Conservation (phyloP, 2,329 filamentous ascomycete genomes). For the Geoglossum cookeanum region DNA sequence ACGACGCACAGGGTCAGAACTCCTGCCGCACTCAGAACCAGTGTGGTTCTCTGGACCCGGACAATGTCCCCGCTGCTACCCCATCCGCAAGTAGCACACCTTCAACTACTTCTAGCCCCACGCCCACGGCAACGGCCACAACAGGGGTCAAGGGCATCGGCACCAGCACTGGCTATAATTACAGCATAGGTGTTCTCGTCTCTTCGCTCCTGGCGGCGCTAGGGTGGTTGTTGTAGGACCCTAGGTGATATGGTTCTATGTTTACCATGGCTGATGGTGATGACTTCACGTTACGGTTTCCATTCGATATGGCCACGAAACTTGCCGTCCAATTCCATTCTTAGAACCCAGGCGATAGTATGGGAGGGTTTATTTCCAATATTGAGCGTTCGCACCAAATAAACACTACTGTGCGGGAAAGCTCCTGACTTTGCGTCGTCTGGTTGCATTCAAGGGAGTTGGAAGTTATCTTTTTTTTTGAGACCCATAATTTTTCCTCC, state of each 20-base stretch:
- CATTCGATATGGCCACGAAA: no score
- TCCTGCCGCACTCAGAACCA: constrained; percentile 26
- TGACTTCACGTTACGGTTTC: no score
- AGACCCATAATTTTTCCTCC: no score
- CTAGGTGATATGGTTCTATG: not conserved
- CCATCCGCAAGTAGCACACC: constrained; percentile 14
- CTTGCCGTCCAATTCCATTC: no score
- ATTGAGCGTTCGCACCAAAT: no score
- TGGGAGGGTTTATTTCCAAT: no score
- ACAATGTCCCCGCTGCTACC: constrained; percentile 15
- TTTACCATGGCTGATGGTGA: no score
- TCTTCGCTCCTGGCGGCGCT: constrained; percentile 36
- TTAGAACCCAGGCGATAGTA: no score
- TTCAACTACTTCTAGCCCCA: constrained; percentile 13
- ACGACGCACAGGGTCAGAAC: constrained; percentile 26
- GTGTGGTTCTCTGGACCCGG: constrained; percentile 34
- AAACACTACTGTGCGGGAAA: no score
- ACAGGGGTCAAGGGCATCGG: constrained; percentile 9
- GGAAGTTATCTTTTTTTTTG: no score
- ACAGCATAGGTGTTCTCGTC: constrained; percentile 32
- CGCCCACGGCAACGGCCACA: constrained; percentile 14
- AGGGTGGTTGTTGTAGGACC: constrained; percentile 34
- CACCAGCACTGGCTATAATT: constrained; percentile 21
- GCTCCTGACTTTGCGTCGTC: no score
- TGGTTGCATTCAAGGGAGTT: no score